A percentile compares a stretch with the other conserved stretches of the same genome.
Conservation (phyloP, 2,329 filamentous ascomycete species). For the Colletotrichum liaoningense region DNA sequence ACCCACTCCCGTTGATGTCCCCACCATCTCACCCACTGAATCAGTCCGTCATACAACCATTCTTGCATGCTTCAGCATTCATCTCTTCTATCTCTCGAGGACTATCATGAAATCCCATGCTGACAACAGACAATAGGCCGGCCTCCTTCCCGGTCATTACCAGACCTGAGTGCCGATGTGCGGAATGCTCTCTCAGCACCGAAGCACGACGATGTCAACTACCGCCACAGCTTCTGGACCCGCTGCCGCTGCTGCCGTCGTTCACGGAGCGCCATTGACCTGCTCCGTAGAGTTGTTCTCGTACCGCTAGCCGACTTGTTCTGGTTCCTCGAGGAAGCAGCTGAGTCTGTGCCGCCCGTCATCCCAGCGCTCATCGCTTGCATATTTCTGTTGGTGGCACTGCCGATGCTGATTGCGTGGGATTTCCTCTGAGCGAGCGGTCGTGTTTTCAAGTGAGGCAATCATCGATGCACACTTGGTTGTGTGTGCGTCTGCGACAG, state of each 20-base stretch:
- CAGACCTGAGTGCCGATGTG: slow-evolving; percentile 34
- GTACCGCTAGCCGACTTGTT: slow-evolving; percentile 20
- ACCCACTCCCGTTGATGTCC: neutral
- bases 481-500: neutral
- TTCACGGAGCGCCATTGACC: slow-evolving; percentile 15
- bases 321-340: slow-evolving; percentile 12
- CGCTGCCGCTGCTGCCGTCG: slow-evolving; percentile 29
- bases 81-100: neutral
- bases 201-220: slow-evolving; percentile 27
- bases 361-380: slow-evolving; percentile 26
- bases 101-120: neutral
- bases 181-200: slow-evolving; percentile 22
- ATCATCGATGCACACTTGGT: neutral
- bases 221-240: slow-evolving; percentile 30
- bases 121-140: neutral
- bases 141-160: slow-evolving; percentile 20
- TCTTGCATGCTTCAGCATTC: neutral
- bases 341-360: slow-evolving; percentile 25
- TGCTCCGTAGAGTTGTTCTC: slow-evolving; percentile 21
- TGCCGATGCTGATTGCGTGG: slow-evolving; percentile 27
- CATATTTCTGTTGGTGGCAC: slow-evolving; percentile 16
- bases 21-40: neutral
- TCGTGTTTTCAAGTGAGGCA: neutral
- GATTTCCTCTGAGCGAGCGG: slow-evolving; percentile 6
- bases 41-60: neutral